phyloP scores from a whole-genome alignment of 192 early-diverging fungal genomes.

The Backusella luteola region DNA sequence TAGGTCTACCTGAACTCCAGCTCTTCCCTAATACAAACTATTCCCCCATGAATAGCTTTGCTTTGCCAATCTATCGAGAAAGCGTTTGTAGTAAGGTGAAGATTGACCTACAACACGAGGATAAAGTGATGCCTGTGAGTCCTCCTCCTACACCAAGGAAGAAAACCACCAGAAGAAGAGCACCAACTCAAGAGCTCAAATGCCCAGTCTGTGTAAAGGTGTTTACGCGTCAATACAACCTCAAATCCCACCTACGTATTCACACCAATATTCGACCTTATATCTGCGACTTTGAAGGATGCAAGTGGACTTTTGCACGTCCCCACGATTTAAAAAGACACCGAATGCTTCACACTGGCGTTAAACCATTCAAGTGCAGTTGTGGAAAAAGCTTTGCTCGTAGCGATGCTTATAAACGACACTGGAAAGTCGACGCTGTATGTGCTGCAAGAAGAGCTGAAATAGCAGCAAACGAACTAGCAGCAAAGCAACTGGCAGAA shows the following conservation, averaged over 20 bases:
- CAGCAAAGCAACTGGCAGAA: too few species aligned
- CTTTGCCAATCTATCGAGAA: background rate
- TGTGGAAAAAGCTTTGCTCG: slow-evolving; percentile 78
- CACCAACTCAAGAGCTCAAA: background rate
- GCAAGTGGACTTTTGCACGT: slow-evolving; percentile 59
- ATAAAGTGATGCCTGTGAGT: background rate
- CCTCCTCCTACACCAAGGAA: background rate
- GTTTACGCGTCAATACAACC: slow-evolving; percentile 73
- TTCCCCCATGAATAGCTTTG: background rate
- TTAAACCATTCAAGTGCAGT: slow-evolving; percentile 74
- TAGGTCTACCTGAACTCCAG: background rate
- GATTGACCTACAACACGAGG: background rate
- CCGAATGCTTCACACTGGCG: slow-evolving; percentile 67
- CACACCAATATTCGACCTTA: slow-evolving; percentile 76
- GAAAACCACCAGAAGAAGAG: background rate
- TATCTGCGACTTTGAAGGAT: slow-evolving; percentile 51
- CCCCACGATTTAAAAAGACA: slow-evolving; percentile 77
- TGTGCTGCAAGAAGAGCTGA: slow-evolving; percentile 4
- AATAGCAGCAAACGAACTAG: background rate
- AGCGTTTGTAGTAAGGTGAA: background rate
- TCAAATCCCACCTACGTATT: slow-evolving; percentile 70
- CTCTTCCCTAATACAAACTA: background rate
- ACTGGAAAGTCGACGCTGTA: slow-evolving; percentile 25
- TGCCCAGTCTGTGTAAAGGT: slow-evolving; percentile 19
- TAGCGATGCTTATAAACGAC: slow-evolving; percentile 69